These are phyloP conservation scores for Rhynchospora pubera DNA, from an alignment of 176 grass and related monocot species.

Conservation along the genomic window DNA sequence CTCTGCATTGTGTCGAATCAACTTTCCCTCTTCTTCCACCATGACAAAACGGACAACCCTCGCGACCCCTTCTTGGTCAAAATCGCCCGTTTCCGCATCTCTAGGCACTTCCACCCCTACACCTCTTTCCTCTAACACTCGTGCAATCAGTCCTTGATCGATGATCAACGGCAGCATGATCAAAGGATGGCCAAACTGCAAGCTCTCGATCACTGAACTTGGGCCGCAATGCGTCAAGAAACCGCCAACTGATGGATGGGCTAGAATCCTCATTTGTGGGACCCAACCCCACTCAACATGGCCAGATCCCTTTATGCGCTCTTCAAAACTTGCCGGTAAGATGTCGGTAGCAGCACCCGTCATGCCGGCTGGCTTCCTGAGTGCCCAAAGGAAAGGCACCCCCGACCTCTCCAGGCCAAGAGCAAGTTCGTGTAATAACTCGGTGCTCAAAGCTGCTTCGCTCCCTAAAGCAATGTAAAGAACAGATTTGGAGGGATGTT, in stretches of 20 bases:
- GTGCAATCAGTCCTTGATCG: slow-evolving; percentile 28
- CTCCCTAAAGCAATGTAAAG: slow-evolving; percentile 40
- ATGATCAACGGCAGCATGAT: slow-evolving; percentile 30
- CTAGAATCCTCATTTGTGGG: slow-evolving; percentile 33
- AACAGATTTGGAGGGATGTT: slow-evolving; percentile 11
- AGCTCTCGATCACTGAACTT: slow-evolving; percentile 32
- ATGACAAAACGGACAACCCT: slow-evolving; percentile 23
- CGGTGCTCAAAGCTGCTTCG: slow-evolving; percentile 20
- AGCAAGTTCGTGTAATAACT: slow-evolving; percentile 14
- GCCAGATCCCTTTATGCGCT: slow-evolving; percentile 10
- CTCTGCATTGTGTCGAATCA: slow-evolving; percentile 11
- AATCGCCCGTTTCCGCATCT: slow-evolving; percentile 7
- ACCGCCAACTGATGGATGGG: slow-evolving; percentile 20
- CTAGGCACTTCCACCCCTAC: slow-evolving; percentile 25
- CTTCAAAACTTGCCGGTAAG: slow-evolving; percentile 26
- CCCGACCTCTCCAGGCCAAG: slow-evolving; percentile 28
- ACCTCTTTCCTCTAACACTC: background rate
- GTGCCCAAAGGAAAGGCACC: slow-evolving; percentile 38
- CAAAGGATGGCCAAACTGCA: slow-evolving; percentile 28
- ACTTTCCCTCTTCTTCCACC: slow-evolving; percentile 20
- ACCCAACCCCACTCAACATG: slow-evolving; percentile 23
- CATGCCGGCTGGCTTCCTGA: background rate
- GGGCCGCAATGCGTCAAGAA: slow-evolving; percentile 40
- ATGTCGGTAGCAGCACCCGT: background rate
- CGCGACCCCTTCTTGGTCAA: slow-evolving; percentile 17